Evolutionary conservation across 345 rosid species (phyloP), one percentile per base, ranked within the genome.

Genomic region (Aurinia saxatilis): DNA sequence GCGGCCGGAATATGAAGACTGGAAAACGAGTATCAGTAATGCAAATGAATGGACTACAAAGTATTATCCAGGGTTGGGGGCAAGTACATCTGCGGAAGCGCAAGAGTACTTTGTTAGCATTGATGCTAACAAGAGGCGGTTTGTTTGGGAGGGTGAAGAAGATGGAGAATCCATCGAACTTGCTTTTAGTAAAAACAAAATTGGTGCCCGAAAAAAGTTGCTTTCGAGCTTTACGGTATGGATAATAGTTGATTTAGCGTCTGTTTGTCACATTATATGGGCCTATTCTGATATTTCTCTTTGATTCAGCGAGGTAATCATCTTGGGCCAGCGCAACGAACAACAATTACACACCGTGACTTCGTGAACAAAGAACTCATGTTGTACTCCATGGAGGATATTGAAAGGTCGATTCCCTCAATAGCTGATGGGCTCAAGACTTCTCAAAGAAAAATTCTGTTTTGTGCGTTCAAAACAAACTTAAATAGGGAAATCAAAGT

Each of bases 131-230:
- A 83, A 73, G 79, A 95, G 90, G 57, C 96, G 90, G 73, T 95
- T 95, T 60, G 41, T 80, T 9, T 90, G 99, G 99, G 68, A 33
- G 36, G 76, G 74, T 66, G 98, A 95, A 5, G 75, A 78, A 68
- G 99, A 90, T 56, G 97, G 95, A 18, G 91, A 90, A 4, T 82
- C 93, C n/a, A 95, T 95, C 51, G 99, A 95, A 72, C 96, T 95
- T 45, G 99, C 99, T 3, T 95, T 95, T 65, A 90, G 99, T 73
- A 95, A 86, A 77, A 95, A 86, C 79, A 95, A 90, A 78, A 83
- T 88, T 1, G 98, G 90, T 35, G 96, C 90, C n/a, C 83, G 99
- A 61, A 95, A 95, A 72, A 83, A 70, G 50, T 95, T 98, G 99
- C 89, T 95, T 51, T 75, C 81, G n/a, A 84, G 86, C 52, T 84